Evolutionary conservation across 306 rosid genomes (phyloP).

Genomic region (Oemleria cerasiformis): DNA sequence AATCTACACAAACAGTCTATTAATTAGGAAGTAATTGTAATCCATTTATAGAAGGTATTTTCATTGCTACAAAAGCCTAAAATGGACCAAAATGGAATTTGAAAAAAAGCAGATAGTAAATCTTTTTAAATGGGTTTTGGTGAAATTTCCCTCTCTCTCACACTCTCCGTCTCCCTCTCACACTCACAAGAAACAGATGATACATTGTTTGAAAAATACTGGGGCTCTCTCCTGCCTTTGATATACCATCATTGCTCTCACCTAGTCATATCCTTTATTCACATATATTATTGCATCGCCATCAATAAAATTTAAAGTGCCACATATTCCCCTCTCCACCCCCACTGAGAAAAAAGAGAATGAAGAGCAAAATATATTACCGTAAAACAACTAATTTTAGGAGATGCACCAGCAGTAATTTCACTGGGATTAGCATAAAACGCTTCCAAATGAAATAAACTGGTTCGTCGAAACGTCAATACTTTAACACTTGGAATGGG

Average conservation of each 20-base stretch:
- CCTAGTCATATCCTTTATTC: not conserved
- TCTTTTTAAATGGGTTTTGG: not conserved
- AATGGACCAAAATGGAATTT: conserved; percentile 6
- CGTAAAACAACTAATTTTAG: conserved; percentile 61
- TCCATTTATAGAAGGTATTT: not conserved
- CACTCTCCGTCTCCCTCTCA: not conserved
- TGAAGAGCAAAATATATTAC: conserved; percentile 35
- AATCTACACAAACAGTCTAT: conserved; percentile 49
- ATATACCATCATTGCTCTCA: not conserved
- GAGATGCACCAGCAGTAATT: conserved; percentile 53
- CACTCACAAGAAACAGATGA: not conserved
- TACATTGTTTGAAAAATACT: not conserved
- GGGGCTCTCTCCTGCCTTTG: not conserved
- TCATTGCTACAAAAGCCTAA: conserved; percentile 3
- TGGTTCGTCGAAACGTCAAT: conserved; percentile 49
- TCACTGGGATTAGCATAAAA: conserved; percentile 60
- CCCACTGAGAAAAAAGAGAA: conserved; percentile 5
- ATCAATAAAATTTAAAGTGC: not conserved
- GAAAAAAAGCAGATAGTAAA: not conserved
- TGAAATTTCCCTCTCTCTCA: not conserved
- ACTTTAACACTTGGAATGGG: conserved; percentile 61
- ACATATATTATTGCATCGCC: not conserved
- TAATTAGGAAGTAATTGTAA: not conserved
- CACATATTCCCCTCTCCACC: not conserved
- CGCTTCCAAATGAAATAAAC: conserved; percentile 69